Percentiles rank a stretch among this genome's conserved stretches.
These are phyloP conservation scores for Macrophomina pseudophaseolina DNA, from an alignment of 2,329 filamentous ascomycete genomes.

Conservation along the genomic window DNA sequence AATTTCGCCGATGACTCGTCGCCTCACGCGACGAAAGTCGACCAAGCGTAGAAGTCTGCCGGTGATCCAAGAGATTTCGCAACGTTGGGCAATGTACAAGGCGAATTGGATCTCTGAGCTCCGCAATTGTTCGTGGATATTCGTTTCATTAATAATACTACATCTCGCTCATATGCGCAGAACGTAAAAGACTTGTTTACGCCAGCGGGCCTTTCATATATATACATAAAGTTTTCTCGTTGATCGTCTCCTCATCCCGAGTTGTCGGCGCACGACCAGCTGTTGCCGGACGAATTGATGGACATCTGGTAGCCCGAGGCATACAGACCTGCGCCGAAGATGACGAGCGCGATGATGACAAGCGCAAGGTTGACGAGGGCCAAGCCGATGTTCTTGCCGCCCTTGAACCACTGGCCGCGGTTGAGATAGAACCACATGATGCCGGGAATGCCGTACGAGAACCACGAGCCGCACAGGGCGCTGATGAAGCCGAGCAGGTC, in stretches of 20 bases:
- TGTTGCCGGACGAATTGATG: constrained; percentile 2
- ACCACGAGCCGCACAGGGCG: constrained; percentile 70
- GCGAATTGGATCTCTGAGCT: background rate
- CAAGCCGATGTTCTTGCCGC: constrained; percentile 39
- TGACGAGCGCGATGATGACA: constrained; percentile 39
- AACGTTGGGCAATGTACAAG: too few species aligned
- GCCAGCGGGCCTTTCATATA: background rate
- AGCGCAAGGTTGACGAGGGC: constrained; percentile 37
- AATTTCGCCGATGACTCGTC: background rate
- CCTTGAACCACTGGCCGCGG: constrained; percentile 51
- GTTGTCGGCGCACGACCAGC: constrained; percentile 26
- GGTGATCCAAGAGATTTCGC: too few species aligned
- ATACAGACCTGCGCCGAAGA: constrained; percentile 50
- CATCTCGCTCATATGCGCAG: background rate
- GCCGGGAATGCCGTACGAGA: constrained; percentile 58
- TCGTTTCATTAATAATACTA: constrained; percentile 5
- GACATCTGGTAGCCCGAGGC: constrained; percentile 32
- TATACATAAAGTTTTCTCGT: background rate
- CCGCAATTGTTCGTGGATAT: background rate
- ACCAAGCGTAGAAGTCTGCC: too few species aligned
- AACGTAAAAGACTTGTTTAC: background rate
- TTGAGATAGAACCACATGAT: constrained; percentile 46
- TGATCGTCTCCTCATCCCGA: background rate
- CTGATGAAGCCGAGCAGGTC: constrained; percentile 68
- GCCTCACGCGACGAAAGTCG: background rate